Percentiles rank a stretch among this genome's conserved stretches.
Conservation (phyloP, 2,329 filamentous ascomycete species). For the Colletotrichum salicis region DNA sequence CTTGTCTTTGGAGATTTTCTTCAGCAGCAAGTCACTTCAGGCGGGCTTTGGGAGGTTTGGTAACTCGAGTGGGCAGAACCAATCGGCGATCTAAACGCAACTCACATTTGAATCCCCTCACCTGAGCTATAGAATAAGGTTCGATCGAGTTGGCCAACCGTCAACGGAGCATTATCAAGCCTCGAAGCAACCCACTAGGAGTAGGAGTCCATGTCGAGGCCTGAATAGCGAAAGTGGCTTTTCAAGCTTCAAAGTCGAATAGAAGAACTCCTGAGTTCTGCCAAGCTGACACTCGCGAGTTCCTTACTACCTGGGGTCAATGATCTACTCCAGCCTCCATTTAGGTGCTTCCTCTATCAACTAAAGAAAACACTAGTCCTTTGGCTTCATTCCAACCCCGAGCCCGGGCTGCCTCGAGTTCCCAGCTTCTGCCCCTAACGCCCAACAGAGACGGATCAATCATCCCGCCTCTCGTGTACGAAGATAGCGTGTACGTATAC, state of each 20-base stretch:
- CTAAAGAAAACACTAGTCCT: slow-evolving; percentile 1
- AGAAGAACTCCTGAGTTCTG: background rate
- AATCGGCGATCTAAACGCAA: background rate
- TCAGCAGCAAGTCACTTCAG: background rate
- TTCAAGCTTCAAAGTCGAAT: background rate
- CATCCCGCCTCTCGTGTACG: background rate
- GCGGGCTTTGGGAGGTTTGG: background rate
- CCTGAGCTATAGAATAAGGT: slow-evolving; percentile 4
- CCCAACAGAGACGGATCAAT: background rate
- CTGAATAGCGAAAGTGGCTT: background rate
- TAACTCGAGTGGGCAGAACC: too few species aligned
- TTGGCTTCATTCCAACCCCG: background rate
- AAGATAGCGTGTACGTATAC: background rate
- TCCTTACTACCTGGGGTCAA: background rate
- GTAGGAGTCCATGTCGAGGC: background rate
- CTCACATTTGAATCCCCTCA: background rate
- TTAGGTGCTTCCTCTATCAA: background rate
- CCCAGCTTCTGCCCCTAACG: slow-evolving; percentile 17
- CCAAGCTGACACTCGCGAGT: background rate
- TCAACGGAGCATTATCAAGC: background rate
- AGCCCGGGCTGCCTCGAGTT: slow-evolving; percentile 14
- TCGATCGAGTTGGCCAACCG: background rate
- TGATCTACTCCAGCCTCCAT: background rate
- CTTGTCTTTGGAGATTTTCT: background rate
- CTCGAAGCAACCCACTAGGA: background rate